phyloP scores from a whole-genome alignment of 2,329 filamentous ascomycete species.

The Colletotrichum destructivum region DNA sequence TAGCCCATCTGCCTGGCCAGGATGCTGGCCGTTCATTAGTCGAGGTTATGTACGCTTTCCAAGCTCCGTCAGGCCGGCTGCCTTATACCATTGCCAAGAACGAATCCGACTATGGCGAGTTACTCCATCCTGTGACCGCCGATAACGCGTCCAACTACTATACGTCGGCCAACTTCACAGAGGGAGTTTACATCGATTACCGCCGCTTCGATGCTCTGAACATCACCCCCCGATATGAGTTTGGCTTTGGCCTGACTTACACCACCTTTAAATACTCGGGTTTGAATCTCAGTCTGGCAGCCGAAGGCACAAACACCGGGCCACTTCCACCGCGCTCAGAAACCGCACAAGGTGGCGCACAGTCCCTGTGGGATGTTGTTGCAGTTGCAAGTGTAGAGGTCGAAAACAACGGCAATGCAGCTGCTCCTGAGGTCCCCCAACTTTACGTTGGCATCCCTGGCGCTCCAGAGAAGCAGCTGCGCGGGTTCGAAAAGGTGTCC shows the following conservation, averaged over 20 bases:
- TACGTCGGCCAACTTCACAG: constrained; percentile 65
- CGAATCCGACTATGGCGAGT: constrained; percentile 54
- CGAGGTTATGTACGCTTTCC: constrained; percentile 73
- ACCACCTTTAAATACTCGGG: constrained; percentile 60
- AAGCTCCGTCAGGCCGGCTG: constrained; percentile 71
- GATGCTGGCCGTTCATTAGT: constrained; percentile 73
- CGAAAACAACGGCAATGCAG: constrained; percentile 72
- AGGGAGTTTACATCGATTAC: constrained; percentile 70
- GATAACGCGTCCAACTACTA: constrained; percentile 55
- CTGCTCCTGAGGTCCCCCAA: constrained; percentile 68
- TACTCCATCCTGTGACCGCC: background rate
- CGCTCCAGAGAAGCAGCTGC: constrained; percentile 69
- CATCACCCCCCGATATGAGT: constrained; percentile 67
- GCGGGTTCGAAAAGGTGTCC: constrained; percentile 73
- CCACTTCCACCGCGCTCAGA: constrained; percentile 23
- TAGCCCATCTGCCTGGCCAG: constrained; percentile 72
- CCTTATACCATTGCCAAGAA: constrained; percentile 72
- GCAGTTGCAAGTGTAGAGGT: constrained; percentile 71
- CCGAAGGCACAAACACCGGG: background rate
- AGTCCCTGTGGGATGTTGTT: constrained; percentile 73
- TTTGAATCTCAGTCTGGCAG: background rate
- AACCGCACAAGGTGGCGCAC: constrained; percentile 57
- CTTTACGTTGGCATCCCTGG: constrained; percentile 62
- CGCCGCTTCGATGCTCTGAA: constrained; percentile 65
- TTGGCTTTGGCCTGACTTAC: constrained; percentile 70